Evolutionary conservation across 1,284 basidiomycete species (phyloP).

Genomic region (Entoloma clypeatum): DNA sequence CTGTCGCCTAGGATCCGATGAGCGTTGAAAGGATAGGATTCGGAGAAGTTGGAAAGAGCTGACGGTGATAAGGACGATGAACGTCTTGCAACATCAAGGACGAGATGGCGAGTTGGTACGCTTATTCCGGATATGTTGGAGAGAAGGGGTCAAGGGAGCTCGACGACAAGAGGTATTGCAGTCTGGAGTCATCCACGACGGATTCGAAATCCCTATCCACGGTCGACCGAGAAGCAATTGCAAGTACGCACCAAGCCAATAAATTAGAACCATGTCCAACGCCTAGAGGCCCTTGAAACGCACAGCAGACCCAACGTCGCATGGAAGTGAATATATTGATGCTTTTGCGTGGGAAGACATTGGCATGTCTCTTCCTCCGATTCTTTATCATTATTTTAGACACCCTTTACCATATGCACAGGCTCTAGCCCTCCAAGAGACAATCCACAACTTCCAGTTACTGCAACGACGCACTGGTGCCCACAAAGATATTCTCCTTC

Average conservation of each 20-base stretch:
- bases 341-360: background rate
- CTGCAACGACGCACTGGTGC: slow-evolving; percentile 39
- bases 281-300: too few species aligned
- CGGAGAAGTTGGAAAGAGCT: background rate
- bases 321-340: background rate
- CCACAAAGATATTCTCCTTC: slow-evolving; percentile 65
- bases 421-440: slow-evolving; percentile 70
- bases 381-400: slow-evolving; percentile 76
- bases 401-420: slow-evolving; percentile 68
- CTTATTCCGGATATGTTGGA: too few species aligned
- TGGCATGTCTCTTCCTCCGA: slow-evolving; percentile 52
- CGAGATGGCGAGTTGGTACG: too few species aligned
- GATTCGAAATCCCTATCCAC: too few species aligned
- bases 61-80: slow-evolving; percentile 7
- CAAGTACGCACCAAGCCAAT: too few species aligned
- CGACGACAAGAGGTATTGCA: too few species aligned
- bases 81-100: slow-evolving; percentile 2
- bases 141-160: too few species aligned
- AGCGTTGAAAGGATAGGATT: background rate
- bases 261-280: too few species aligned
- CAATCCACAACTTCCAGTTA: slow-evolving; percentile 61
- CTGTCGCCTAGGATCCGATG: slow-evolving; percentile 15
- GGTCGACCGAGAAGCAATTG: too few species aligned
- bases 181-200: too few species aligned
- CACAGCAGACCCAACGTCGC: too few species aligned